Evolutionary conservation across 2,329 filamentous ascomycete species (phyloP).

Genomic region (Podosphaera aphanis): DNA sequence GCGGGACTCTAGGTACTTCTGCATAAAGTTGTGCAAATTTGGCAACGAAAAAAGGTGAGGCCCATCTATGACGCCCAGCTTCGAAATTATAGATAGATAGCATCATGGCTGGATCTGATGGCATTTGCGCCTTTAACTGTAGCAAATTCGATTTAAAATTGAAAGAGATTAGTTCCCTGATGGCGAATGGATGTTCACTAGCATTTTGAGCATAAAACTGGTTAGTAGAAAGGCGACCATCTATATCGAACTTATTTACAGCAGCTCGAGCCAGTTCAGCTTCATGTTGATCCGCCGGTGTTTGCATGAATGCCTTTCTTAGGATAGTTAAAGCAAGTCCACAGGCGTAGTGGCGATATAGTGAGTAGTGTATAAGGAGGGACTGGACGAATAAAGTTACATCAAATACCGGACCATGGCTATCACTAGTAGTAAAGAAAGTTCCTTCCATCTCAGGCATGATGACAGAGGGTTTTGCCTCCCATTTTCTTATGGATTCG

Average conservation of each 20-base stretch:
- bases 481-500: slow-evolving; percentile 64
- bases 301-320: slow-evolving; percentile 39
- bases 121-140: slow-evolving; percentile 75
- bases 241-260: slow-evolving; percentile 1
- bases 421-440: slow-evolving; percentile 64
- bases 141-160: slow-evolving; percentile 64
- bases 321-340: slow-evolving; percentile 62
- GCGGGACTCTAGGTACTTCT: slow-evolving; percentile 59
- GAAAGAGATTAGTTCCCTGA: slow-evolving; percentile 47
- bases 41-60: slow-evolving; percentile 55
- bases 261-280: slow-evolving; percentile 15
- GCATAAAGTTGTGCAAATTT: slow-evolving; percentile 69
- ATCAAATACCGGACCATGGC: slow-evolving; percentile 70
- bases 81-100: slow-evolving; percentile 68
- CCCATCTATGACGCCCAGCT: slow-evolving; percentile 67
- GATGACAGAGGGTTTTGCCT: slow-evolving; percentile 64
- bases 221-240: slow-evolving; percentile 12
- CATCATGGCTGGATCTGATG: slow-evolving; percentile 76
- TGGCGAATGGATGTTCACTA: slow-evolving; percentile 7
- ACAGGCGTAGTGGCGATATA: slow-evolving; percentile 79
- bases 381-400: slow-evolving; percentile 61
- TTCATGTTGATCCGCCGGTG: slow-evolving; percentile 23
- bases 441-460: slow-evolving; percentile 73
- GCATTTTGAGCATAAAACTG: slow-evolving; percentile 9
- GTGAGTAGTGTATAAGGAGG: slow-evolving; percentile 66